Percentiles rank a stretch among this genome's conserved stretches.
These are phyloP conservation scores for Trichoderma guizhouense DNA, from an alignment of 2,329 filamentous ascomycete species.

Conservation along the genomic window DNA sequence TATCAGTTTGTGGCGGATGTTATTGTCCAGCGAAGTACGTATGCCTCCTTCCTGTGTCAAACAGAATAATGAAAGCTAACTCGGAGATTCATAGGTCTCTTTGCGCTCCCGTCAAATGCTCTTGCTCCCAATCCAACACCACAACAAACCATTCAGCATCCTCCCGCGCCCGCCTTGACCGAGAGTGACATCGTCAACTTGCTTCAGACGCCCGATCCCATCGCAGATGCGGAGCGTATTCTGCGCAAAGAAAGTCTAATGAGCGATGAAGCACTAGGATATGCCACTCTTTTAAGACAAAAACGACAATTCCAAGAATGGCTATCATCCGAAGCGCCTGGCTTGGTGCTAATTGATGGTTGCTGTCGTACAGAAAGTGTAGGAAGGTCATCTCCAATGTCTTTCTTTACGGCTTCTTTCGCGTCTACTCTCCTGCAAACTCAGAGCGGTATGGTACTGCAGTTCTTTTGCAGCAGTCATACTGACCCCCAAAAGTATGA, in stretches of 20 bases:
- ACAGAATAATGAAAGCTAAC: not conserved
- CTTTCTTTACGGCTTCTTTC: slow-evolving; percentile 9
- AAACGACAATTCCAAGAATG: slow-evolving; percentile 5
- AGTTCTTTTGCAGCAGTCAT: slow-evolving; percentile 8
- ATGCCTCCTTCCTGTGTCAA: not conserved
- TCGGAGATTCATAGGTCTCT: not conserved
- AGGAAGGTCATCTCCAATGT: slow-evolving; percentile 8
- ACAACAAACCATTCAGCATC: not conserved
- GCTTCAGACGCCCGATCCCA: not conserved
- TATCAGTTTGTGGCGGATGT: slow-evolving; percentile 13
- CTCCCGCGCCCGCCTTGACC: not conserved
- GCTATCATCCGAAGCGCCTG: not conserved
- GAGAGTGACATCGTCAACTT: slow-evolving; percentile 1
- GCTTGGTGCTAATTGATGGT: slow-evolving; percentile 7
- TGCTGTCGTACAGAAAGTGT: slow-evolving; percentile 5
- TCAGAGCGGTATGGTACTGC: slow-evolving; percentile 2
- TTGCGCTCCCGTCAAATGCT: not conserved
- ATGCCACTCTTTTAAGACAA: not conserved
- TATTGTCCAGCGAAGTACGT: not conserved
- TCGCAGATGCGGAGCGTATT: slow-evolving; percentile 10
- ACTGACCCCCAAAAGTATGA: not conserved
- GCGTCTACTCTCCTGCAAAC: slow-evolving; percentile 1
- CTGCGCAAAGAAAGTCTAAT: slow-evolving; percentile 15
- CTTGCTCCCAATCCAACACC: not conserved
- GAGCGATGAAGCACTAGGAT: slow-evolving; percentile 11